These are phyloP conservation scores for Syzygium syzygioides DNA, from an alignment of 441 rosid species.

Conservation along the genomic window DNA sequence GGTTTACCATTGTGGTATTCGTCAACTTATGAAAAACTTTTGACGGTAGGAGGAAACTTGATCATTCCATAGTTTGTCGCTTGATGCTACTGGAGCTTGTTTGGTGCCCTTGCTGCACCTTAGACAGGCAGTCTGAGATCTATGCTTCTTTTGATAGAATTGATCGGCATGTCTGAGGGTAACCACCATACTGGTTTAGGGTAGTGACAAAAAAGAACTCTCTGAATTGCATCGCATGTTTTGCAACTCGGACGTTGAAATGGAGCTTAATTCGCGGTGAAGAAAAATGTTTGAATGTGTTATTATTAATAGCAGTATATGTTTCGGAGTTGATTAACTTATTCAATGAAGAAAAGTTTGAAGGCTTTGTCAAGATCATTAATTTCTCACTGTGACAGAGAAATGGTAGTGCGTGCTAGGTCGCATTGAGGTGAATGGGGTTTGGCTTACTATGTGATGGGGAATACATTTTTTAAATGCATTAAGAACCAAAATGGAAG, in stretches of 20 bases:
- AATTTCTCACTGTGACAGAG: not conserved
- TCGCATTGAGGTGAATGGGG: not conserved
- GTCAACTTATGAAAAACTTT: not conserved
- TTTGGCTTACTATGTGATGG: not conserved
- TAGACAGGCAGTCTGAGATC: not conserved
- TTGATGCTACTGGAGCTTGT: not conserved
- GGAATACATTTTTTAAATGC: not conserved
- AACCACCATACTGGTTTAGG: not conserved
- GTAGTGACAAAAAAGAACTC: not conserved
- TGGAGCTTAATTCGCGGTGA: not conserved
- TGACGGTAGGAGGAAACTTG: not conserved
- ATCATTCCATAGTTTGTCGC: not conserved
- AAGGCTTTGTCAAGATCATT: not conserved
- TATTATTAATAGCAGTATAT: not conserved
- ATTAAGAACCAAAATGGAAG: not conserved
- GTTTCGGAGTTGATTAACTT: not conserved
- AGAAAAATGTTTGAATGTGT: not conserved
- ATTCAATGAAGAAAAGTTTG: not conserved
- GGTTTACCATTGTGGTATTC: not conserved
- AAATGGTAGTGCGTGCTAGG: not conserved
- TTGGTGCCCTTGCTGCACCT: not conserved
- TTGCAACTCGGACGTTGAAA: not conserved
- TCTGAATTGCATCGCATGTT: not conserved
- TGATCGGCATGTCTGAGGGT: not conserved
- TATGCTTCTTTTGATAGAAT: not conserved